Base-by-base conservation (phyloP, 805 yeast species). In the Hanseniaspora clermontiae region DNA sequence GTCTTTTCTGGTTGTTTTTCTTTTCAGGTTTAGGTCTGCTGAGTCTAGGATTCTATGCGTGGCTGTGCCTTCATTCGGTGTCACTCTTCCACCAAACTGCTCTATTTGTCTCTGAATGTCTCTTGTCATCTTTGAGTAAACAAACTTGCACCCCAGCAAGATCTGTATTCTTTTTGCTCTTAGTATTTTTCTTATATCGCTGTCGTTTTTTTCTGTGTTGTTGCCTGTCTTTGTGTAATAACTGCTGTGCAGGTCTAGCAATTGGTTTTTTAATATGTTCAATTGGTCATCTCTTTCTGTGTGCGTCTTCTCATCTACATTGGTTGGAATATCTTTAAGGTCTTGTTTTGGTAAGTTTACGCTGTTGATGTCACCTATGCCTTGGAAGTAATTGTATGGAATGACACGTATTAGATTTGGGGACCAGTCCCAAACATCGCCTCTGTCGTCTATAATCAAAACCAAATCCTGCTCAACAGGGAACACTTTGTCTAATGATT, bases 361-460 rank as follows among this genome's bases (percentile, higher is more conserved):
- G 20, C 96, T 87, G 65, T 93, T 93, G 65, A 93, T 93, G 72
- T 93, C 98, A 32, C 98, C 98, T 57, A 91, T 88, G 11, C 97
- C 97, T 39, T 90, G 95, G 64, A 93, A 93, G 64, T 93, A 93
- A 66, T 87, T 95, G 67, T 88, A 93, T 0, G 98, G 98, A 1
- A 89, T 84, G 5, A 91, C 97, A 69, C 91, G 87, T 58, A 93
- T 81, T 62, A 93, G 72, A 66, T 93, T 90, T 12, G 84, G 82
- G 61, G 88, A 86, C 98, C 98, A 93, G 65, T 86, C 87, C 98
- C 98, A 93, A 20, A 93, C 98, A 68, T 93, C 98, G 2, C 97
- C 98, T 66, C 98, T 78, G 68, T 93, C 98, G 68, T 93, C 98
- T 59, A 93, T 93, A 48, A 93, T 83, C 2, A 87, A 93, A 36